phyloP scores from a whole-genome alignment of 164 flowering plant genomes.

The Vitis rupestris region DNA sequence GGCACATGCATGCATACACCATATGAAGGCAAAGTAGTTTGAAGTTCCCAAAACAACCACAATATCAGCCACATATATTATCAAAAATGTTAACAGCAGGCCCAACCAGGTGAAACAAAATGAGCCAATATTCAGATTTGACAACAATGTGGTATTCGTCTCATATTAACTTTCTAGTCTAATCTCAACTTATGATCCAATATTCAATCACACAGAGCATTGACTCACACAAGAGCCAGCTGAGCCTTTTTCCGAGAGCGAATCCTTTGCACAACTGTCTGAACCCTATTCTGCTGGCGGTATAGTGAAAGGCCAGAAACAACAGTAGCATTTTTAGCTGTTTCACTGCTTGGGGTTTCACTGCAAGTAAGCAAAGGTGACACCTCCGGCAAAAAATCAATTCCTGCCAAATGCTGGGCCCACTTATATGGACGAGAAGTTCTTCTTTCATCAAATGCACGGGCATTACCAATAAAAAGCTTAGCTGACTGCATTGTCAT shows the following conservation, averaged over 20 bases:
- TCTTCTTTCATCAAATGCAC: constrained; percentile 63
- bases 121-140: constrained; percentile 16
- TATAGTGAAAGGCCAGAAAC: constrained; percentile 74
- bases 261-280: constrained; percentile 77
- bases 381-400: constrained; percentile 90
- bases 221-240: constrained; percentile 95
- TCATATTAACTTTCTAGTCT: constrained; percentile 14
- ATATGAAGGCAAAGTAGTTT: constrained; percentile 4
- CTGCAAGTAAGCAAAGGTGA: constrained; percentile 52
- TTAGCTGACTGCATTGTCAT: constrained; percentile 73
- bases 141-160: constrained; percentile 20
- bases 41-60: constrained; percentile 2
- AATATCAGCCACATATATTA: constrained; percentile 11
- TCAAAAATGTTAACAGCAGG: constrained; percentile 10
- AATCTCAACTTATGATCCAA: constrained; percentile 15
- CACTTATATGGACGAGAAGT: constrained; percentile 87
- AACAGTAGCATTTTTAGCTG: constrained; percentile 40
- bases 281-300: constrained; percentile 85
- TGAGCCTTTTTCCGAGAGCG: constrained; percentile 87
- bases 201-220: constrained; percentile 37
- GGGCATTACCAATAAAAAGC: constrained; percentile 52
- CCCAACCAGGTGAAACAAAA: constrained; percentile 13
- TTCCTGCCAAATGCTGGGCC: constrained; percentile 97
- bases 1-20: not conserved
- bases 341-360: constrained; percentile 45